These are phyloP conservation scores for Eimeria sp. DNA, from an alignment of 169 alveolate genomes.

Conservation along the genomic window DNA sequence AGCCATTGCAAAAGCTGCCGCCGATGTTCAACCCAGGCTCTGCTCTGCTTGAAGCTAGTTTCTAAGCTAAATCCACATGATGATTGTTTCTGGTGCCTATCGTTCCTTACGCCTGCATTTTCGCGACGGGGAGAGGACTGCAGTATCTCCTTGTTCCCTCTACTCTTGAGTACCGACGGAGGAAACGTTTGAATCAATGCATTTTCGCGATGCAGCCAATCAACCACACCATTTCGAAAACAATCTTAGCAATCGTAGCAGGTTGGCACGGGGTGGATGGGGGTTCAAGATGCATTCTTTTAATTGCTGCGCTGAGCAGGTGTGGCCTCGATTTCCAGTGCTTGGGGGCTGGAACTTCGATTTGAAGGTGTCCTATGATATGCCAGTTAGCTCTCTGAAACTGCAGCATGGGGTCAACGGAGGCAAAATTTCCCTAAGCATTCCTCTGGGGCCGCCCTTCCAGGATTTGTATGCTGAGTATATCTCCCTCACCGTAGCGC, in stretches of 20 bases:
- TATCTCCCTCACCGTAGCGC: slow-evolving; percentile 64
- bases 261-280: neutral
- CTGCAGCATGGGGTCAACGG: neutral
- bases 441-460: slow-evolving; percentile 78
- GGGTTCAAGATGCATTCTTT: neutral
- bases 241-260: neutral
- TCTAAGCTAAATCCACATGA: neutral
- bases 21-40: too few relatives aligned
- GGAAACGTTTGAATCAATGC: neutral
- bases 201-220: neutral
- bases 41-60: neutral
- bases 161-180: neutral
- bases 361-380: slow-evolving; percentile 43
- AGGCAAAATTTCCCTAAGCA: slow-evolving; percentile 17
- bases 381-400: slow-evolving; percentile 62
- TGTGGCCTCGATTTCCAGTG: slow-evolving; percentile 80
- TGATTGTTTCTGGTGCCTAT: neutral
- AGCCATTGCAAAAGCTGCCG: slow-evolving; percentile 18
- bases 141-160: neutral
- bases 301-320: slow-evolving; percentile 40
- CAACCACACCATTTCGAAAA: neutral
- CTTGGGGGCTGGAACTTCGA: slow-evolving; percentile 83
- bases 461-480: slow-evolving; percentile 64
- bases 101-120: neutral
- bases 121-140: neutral